Evolutionary conservation across 305 asterid genomes (phyloP), one percentile per base, ranked within the genome.

Genomic region (Fraxinus velutina): DNA sequence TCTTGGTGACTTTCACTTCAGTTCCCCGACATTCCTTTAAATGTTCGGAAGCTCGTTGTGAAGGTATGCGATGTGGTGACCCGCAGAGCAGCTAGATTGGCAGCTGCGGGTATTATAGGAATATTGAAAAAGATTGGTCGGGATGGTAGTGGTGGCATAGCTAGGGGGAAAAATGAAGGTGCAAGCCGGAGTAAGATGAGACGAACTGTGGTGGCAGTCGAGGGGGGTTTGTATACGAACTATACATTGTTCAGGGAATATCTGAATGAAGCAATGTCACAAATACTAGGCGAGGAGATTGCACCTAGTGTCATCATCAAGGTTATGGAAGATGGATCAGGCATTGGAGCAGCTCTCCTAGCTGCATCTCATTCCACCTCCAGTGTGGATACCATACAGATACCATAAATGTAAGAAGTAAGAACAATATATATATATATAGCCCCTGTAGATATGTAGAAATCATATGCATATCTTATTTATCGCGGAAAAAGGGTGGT

Each of bases 51-150:
- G 92, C 92, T 94, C 12, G 86, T 93, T 1, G 92, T 94, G 81
- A 91, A 85, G 84, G 85, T 93, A 70, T 94, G 98, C 19, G 98
- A 94, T 77, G 92, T 90, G 78, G 94, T 94, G 79, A 91, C 97
- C 22, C 82, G 90, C 39, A 86, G 98, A 84, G 97, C 97, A 78
- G 98, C 98, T 55, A 86, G 98, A 76, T 82, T 94, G 85, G 98
- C 94, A 19, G 98, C 98, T 66, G 95, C 94, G 2, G 98, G 98
- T 24, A 91, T 94, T 2, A 93, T 90, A 13, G 98, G 98, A 27
- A 92, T 94, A 80, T 75, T 94, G 84, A 94, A 92, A 88, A 94
- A 94, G 91, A 90, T 94, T 0, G 98, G 97, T 24, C 88, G 97
- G 47, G 98, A 94, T 70, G 97, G 98, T 44, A 87, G 83, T 79